phyloP scores from a whole-genome alignment of 169 alveolate species.

The Plasmodium cynomolgi region DNA sequence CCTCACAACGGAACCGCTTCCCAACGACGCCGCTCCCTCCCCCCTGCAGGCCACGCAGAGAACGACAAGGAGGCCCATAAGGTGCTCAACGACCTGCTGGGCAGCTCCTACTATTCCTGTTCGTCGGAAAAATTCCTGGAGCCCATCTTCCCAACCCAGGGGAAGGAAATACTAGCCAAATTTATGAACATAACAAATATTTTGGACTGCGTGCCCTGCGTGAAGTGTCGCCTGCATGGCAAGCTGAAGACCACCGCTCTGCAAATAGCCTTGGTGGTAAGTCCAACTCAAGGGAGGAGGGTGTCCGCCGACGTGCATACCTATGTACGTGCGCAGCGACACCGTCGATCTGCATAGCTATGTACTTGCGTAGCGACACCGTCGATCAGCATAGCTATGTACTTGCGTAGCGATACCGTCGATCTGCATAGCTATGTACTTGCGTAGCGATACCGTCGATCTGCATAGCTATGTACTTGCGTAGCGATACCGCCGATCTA shows the following conservation, averaged over 20 bases:
- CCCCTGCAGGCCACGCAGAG: slow-evolving; percentile 19
- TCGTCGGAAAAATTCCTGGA: slow-evolving; percentile 41
- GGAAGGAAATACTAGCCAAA: slow-evolving; percentile 60
- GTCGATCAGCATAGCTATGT: no score
- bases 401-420: neutral
- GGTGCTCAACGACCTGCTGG: slow-evolving; percentile 28
- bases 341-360: no score
- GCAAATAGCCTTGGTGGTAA: slow-evolving; percentile 89
- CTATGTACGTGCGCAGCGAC: neutral
- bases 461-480: neutral
- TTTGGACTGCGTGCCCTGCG: slow-evolving; percentile 91
- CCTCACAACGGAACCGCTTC: neutral
- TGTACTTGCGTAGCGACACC: neutral
- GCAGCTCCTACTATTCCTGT: slow-evolving; percentile 19
- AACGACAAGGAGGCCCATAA: slow-evolving; percentile 39
- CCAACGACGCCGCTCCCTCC: neutral
- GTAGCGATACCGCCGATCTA: neutral
- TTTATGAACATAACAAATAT: slow-evolving; percentile 51
- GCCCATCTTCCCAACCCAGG: slow-evolving; percentile 46
- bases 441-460: neutral
- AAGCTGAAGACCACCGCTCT: slow-evolving; percentile 92
- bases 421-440: neutral
- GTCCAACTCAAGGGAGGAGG: neutral
- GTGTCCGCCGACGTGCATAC: neutral
- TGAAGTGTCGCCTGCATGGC: slow-evolving; percentile 93